These are phyloP conservation scores for Melaleuca quinquenervia DNA, from an alignment of 345 rosid species.

Conservation along the genomic window DNA sequence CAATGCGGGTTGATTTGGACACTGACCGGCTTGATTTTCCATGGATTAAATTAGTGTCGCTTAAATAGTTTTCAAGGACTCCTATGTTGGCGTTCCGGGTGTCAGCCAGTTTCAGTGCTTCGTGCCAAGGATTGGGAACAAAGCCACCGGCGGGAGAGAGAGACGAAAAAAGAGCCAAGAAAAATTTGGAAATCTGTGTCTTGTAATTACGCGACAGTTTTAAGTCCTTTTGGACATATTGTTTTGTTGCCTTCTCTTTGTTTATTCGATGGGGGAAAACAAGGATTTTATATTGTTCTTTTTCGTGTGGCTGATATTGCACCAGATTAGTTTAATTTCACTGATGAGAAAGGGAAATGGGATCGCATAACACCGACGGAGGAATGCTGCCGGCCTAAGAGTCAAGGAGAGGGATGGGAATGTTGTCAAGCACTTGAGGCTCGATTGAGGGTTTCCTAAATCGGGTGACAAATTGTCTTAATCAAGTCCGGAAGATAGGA, in stretches of 20 bases:
- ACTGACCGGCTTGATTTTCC: background rate
- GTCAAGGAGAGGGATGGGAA: background rate
- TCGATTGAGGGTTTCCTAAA: background rate
- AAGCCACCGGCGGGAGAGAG: background rate
- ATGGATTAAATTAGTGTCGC: background rate
- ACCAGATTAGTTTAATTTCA: background rate
- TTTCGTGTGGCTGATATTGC: background rate
- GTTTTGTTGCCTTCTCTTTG: background rate
- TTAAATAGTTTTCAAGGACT: background rate
- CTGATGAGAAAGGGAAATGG: background rate
- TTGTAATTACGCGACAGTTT: background rate
- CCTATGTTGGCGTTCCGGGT: background rate
- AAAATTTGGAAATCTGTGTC: background rate
- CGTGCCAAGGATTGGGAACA: background rate
- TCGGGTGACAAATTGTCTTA: background rate
- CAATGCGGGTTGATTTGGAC: background rate
- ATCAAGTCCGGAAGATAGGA: background rate
- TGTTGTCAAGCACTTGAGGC: background rate
- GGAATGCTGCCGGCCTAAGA: background rate
- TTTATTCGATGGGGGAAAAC: background rate
- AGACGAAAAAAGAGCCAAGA: background rate
- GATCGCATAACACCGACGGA: background rate
- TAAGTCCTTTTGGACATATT: background rate
- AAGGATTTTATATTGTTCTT: background rate
- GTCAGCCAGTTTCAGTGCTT: background rate